Percentiles rank a stretch among this genome's conserved stretches.
These are phyloP conservation scores for Geoglossum glabrum DNA, from an alignment of 495 filamentous ascomycete species.

Conservation along the genomic window DNA sequence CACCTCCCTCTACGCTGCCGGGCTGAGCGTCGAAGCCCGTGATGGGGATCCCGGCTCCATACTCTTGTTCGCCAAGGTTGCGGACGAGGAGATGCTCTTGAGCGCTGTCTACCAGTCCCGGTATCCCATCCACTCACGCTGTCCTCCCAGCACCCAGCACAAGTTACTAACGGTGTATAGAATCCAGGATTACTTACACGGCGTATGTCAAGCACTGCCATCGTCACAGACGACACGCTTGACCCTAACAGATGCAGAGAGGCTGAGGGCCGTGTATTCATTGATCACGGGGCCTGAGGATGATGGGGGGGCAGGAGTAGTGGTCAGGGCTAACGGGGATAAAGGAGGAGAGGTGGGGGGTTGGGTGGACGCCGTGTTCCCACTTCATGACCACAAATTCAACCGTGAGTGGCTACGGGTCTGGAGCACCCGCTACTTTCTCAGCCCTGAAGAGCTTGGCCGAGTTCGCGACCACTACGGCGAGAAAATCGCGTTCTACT, in stretches of 20 bases:
- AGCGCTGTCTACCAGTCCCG: constrained; percentile 47
- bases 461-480: constrained; percentile 73
- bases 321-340: constrained; percentile 23
- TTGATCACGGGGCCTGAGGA: constrained; percentile 64
- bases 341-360: constrained; percentile 70
- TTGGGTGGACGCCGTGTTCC: constrained; percentile 67
- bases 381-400: constrained; percentile 70
- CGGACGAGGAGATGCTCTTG: constrained; percentile 39
- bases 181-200: constrained; percentile 53
- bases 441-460: constrained; percentile 60
- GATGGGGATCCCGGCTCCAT: constrained; percentile 56
- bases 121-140: constrained; percentile 17
- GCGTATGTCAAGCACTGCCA: not conserved
- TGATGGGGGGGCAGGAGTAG: constrained; percentile 82
- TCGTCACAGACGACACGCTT: constrained; percentile 18
- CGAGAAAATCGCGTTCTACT: constrained; percentile 89
- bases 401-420: constrained; percentile 80
- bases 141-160: not conserved
- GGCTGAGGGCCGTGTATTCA: constrained; percentile 63
- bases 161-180: no score
- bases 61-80: constrained; percentile 64
- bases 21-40: constrained; percentile 68
- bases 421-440: constrained; percentile 65
- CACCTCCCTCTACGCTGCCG: constrained; percentile 44
- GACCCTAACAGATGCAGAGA: constrained; percentile 69